Conservation (phyloP, 148 eudicot species). For the Rhododendron simsii region DNA sequence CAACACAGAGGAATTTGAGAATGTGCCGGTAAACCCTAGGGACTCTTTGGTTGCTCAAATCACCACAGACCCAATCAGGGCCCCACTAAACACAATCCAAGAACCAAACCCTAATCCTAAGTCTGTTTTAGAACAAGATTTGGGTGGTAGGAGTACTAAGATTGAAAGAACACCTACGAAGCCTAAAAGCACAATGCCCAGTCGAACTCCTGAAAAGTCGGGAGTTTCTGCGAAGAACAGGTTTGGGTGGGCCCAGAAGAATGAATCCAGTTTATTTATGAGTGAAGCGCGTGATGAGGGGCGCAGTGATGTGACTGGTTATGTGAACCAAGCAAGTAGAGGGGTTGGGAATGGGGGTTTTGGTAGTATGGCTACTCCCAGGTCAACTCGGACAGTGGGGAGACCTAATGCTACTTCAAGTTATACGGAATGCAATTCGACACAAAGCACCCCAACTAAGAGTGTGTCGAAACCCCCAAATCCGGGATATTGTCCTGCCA, state of each 20-base stretch:
- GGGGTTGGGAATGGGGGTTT: constrained; percentile 19
- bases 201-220: constrained; percentile 70
- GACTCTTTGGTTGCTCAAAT: constrained; percentile 19
- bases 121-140: constrained; percentile 35
- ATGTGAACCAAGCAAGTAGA: constrained; percentile 18
- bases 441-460: constrained; percentile 75
- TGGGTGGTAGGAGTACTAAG: constrained; percentile 22
- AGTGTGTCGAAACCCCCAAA: constrained; percentile 79
- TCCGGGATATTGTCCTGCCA: constrained; percentile 45
- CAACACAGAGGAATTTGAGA: constrained; percentile 60
- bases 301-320: constrained; percentile 17
- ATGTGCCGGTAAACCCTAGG: constrained; percentile 54
- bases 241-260: constrained; percentile 54
- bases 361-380: constrained; percentile 43
- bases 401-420: constrained; percentile 32
- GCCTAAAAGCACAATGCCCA: constrained; percentile 32
- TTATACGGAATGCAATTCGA: constrained; percentile 47
- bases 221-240: constrained; percentile 34
- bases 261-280: constrained; percentile 21
- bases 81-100: constrained; percentile 50
- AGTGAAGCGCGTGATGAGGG: constrained; percentile 37
- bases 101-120: constrained; percentile 35
- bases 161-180: constrained; percentile 66
- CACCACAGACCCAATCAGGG: constrained; percentile 36
- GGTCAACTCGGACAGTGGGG: constrained; percentile 32